Evolutionary conservation across 306 rosid species (phyloP), one percentile per base, ranked within the genome.

Genomic region (Styphnolobium japonicum): DNA sequence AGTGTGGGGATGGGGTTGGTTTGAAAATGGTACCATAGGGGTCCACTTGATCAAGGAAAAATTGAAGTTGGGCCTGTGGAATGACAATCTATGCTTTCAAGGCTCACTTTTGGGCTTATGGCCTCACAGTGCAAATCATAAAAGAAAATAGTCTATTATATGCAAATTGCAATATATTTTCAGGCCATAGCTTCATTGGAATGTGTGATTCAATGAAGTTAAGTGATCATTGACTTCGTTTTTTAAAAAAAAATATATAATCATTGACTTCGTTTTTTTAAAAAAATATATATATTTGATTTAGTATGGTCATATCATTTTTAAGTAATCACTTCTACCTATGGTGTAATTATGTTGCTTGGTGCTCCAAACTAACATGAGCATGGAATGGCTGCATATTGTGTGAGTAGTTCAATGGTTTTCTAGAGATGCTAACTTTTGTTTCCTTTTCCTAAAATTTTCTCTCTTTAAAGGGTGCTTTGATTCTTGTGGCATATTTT

Each of bases 351-450:
- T 36, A 49, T 81, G 43, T 76, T 76, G 45, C 14, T 29, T 55
- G 31, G 58, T 64, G 37, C 71, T 58, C 22, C 55, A 53, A 60
- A 73, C 57, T 60, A 49, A 37, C 21, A 37, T 39, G 60, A 63
- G 22, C 58, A 45, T 7, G n/a, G 14, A 39, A 71, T 46, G 65
- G 60, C 29, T 72, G 65, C 49, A 25, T 72, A 23, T 4, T 77
- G 34, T 42, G 57, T 36, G 51, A 66, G 57, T 72, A 58, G 31
- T 81, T 65, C 31, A 61, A 42, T 39, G 27, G 56, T 64, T 82
- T 51, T 62, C 52, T 40, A 6, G 16, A 51, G 56, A 63, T 53
- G 57, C 76, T 52, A 37, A 27, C 14, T 16, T 43, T 21, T 58
- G 78, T 60, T 29, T 37, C 21, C 63, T 37, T 77, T 42, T 36